Conservation (phyloP, 768 basidiomycete species). For the Auriculariales sp. region DNA sequence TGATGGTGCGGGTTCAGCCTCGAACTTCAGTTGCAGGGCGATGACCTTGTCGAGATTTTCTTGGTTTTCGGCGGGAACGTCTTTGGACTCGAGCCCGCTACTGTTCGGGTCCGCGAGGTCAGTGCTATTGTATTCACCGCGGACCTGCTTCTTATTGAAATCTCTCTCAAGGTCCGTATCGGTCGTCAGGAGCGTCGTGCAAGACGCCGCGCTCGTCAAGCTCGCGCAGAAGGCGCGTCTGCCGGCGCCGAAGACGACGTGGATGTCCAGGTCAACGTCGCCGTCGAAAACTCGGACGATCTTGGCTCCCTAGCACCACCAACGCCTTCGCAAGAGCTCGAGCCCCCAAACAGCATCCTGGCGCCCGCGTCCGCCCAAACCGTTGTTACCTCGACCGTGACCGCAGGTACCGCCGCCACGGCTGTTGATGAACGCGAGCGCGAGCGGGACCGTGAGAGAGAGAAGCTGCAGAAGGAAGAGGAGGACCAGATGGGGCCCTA, state of each 20-base stretch:
- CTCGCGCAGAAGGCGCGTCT: constrained; percentile 21
- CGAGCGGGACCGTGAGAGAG: too few species aligned
- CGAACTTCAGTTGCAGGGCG: constrained; percentile 54
- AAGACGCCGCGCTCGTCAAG: constrained; percentile 61
- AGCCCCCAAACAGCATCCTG: constrained; percentile 22
- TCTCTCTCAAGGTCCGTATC: too few species aligned
- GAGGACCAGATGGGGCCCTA: constrained; percentile 55
- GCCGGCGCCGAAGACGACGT: background rate
- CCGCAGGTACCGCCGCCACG: constrained; percentile 49
- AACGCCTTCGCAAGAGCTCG: constrained; percentile 25
- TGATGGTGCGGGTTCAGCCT: constrained; percentile 18
- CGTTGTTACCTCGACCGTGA: constrained; percentile 44
- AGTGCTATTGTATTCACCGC: background rate
- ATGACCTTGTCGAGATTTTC: constrained; percentile 85
- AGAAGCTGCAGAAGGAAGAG: too few species aligned
- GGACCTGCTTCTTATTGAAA: too few species aligned
- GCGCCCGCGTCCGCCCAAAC: constrained; percentile 13
- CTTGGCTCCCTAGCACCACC: constrained; percentile 17
- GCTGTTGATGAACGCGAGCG: too few species aligned
- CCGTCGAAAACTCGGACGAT: constrained; percentile 36
- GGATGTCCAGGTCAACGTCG: background rate
- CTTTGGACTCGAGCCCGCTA: constrained; percentile 84
- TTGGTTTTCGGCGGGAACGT: constrained; percentile 85
- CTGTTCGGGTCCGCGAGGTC: constrained; percentile 87
- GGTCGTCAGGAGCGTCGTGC: constrained; percentile 79